Evolutionary conservation across 2,329 filamentous ascomycete species (phyloP), one percentile per base, ranked within the genome.

Genomic region (Alternaria sp.): DNA sequence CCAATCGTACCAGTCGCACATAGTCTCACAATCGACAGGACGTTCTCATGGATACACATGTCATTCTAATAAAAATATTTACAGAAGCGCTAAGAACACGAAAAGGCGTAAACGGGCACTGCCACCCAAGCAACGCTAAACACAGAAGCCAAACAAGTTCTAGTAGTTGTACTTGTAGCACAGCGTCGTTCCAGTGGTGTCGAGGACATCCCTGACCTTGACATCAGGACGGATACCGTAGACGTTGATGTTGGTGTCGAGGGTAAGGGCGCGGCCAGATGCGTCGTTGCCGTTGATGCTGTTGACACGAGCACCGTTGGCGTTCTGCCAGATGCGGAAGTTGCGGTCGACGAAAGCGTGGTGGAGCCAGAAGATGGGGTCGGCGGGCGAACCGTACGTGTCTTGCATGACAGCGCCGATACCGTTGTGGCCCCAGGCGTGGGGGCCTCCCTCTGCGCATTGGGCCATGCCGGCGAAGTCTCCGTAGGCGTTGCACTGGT

Each of bases 251-350:
- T 25, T 61, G 9, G 72, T 78, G 54, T 76, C 72, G 23, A 78
- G 56, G 19, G 70, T 72, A 5, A 79, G 68, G 4, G 55, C n/a
- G 30, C 67, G 68, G 17, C 73, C 73, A 8, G 30, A 46, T 8
- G 23, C 26, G 45, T 77, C 81, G 9, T 79, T 82, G 4, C 84
- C 84, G 43, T 76, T 74, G 64, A 86, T 81, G 47, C 52, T 69
- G 23, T 45, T 67, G 5, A 68, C 36, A 59, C 77, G 75, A 6
- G 64, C 57, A 13, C 68, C 46, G 63, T 76, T 66, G 25, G 46
- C 45, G 71, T 77, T 77, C 71, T 86, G 84, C 84, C 84, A 86
- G 64, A 84, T 83, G 79, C 82, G 83, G 78, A 80, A 86, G 46
- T 82, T 78, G 49, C 83, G 81, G 74, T 86, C 84, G 54, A 86